Percentiles rank a stretch among this genome's conserved stretches.
Conservation (phyloP, 2,329 filamentous ascomycete genomes). For the Chaetomium sp. region DNA sequence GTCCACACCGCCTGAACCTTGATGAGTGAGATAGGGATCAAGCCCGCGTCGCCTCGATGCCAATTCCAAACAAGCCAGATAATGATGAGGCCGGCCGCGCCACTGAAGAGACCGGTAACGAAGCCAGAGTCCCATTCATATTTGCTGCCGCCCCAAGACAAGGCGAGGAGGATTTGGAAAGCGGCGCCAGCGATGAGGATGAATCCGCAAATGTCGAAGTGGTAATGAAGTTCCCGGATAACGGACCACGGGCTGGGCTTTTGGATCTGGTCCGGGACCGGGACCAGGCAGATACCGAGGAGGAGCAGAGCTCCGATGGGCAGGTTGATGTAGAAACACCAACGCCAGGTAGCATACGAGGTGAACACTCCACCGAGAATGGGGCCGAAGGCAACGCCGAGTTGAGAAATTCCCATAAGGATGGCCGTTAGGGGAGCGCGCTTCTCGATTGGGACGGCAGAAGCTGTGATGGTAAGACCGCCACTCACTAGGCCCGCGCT, state of each 20-base stretch:
- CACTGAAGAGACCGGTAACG: constrained; percentile 37
- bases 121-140: constrained; percentile 34
- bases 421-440: constrained; percentile 25
- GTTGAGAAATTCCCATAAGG: constrained; percentile 29
- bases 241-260: constrained; percentile 27
- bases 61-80: constrained; percentile 38
- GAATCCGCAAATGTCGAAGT: constrained; percentile 39
- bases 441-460: constrained; percentile 33
- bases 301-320: constrained; percentile 36
- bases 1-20: constrained; percentile 22
- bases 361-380: constrained; percentile 40
- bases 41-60: constrained; percentile 23
- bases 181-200: constrained; percentile 36
- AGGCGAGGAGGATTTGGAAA: constrained; percentile 38
- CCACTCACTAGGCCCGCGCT: constrained; percentile 47
- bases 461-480: constrained; percentile 43
- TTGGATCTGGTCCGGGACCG: constrained; percentile 32
- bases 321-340: constrained; percentile 44
- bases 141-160: constrained; percentile 37
- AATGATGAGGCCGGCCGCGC: constrained; percentile 28
- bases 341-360: constrained; percentile 37
- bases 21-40: constrained; percentile 26
- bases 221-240: constrained; percentile 26
- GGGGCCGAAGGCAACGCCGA: constrained; percentile 43
- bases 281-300: constrained; percentile 27